Conservation (phyloP, 805 yeast species). For the Saturnispora serradocipensis region DNA sequence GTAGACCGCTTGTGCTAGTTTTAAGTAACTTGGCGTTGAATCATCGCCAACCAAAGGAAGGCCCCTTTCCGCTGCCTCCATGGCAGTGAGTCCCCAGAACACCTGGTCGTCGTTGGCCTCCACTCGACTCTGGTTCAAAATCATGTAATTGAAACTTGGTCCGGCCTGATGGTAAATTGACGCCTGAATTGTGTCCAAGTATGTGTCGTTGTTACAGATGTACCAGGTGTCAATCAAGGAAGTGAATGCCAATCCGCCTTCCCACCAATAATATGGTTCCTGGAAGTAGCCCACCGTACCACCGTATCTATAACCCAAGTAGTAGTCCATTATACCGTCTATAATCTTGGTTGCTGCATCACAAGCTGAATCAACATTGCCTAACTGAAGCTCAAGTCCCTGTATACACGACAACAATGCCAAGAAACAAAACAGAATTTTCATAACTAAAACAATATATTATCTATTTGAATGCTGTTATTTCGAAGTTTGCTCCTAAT, state of each 20-base stretch:
- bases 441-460: not conserved
- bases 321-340: slow-evolving; percentile 72
- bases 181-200: slow-evolving; percentile 41
- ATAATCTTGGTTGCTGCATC: slow-evolving; percentile 54
- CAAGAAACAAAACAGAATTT: not conserved
- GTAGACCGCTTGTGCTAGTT: slow-evolving; percentile 79
- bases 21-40: slow-evolving; percentile 66
- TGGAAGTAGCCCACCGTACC: slow-evolving; percentile 65
- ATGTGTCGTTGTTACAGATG: slow-evolving; percentile 59
- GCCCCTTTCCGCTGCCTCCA: slow-evolving; percentile 76
- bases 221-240: slow-evolving; percentile 61
- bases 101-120: slow-evolving; percentile 93
- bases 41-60: slow-evolving; percentile 54
- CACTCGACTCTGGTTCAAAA: slow-evolving; percentile 67
- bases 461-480: not conserved
- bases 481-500: not conserved
- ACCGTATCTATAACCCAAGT: slow-evolving; percentile 54
- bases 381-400: slow-evolving; percentile 10
- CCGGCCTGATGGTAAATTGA: slow-evolving; percentile 67
- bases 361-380: slow-evolving; percentile 21
- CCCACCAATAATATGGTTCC: slow-evolving; percentile 84
- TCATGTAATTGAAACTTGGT: slow-evolving; percentile 58
- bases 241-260: slow-evolving; percentile 73
- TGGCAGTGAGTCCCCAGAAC: slow-evolving; percentile 79
- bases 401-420: not conserved